These are phyloP conservation scores for Diaporthe helianthi DNA, from an alignment of 2,329 filamentous ascomycete genomes.

Conservation along the genomic window DNA sequence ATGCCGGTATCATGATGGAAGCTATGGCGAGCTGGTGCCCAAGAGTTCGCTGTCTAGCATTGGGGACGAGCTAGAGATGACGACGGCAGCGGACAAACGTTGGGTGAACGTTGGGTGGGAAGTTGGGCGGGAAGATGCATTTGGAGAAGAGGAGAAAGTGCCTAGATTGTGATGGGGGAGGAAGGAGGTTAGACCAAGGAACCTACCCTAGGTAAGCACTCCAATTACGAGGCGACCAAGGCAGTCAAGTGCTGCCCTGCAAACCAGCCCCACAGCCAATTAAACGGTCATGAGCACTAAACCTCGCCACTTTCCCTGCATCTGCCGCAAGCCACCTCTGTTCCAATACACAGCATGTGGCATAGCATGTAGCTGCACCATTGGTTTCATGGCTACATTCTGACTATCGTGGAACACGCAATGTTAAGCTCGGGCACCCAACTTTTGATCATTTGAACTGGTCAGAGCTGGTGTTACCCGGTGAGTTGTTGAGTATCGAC, in stretches of 20 bases:
- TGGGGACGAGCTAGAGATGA: slow-evolving; percentile 25
- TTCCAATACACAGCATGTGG: no score
- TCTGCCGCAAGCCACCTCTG: neutral
- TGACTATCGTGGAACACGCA: neutral
- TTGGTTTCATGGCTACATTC: neutral
- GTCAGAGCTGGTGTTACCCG: neutral
- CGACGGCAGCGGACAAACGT: neutral
- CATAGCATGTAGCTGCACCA: neutral
- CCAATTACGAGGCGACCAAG: slow-evolving; percentile 11
- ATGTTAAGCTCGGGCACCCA: neutral
- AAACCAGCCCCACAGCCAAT: slow-evolving; percentile 33
- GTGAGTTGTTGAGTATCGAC: neutral
- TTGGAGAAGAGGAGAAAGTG: neutral
- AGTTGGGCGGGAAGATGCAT: neutral
- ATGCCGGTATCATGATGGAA: slow-evolving; percentile 35
- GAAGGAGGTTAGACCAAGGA: neutral
- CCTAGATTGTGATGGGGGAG: no score
- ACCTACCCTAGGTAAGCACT: no score
- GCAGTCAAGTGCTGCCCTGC: slow-evolving; percentile 18
- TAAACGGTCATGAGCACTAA: slow-evolving; percentile 30
- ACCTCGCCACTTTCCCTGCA: slow-evolving; percentile 5
- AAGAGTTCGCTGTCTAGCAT: slow-evolving; percentile 27
- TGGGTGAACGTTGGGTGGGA: neutral
- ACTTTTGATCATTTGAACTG: neutral
- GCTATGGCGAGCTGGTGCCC: slow-evolving; percentile 20